Conservation (phyloP, 2,329 filamentous ascomycete species). For the Aspergillus novoparasiticus region DNA sequence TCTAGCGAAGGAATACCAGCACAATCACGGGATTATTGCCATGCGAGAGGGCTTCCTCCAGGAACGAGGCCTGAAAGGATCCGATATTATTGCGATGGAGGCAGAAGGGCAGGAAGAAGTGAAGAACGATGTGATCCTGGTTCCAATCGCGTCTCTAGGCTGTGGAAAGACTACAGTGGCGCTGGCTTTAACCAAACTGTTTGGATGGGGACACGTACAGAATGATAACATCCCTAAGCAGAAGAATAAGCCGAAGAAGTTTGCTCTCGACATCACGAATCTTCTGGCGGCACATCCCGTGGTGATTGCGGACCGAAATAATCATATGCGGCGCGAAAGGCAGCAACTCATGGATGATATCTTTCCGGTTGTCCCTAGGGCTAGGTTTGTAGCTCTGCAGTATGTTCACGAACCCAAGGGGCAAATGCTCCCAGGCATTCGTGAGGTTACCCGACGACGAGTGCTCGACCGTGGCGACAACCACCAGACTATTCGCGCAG, state of each 20-base stretch:
- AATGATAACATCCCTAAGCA: constrained; percentile 93
- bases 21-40: constrained; percentile 93
- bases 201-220: constrained; percentile 89
- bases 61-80: constrained; percentile 80
- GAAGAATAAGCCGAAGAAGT: constrained; percentile 71
- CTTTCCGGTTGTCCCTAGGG: constrained; percentile 59
- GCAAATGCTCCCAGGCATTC: constrained; percentile 68
- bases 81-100: constrained; percentile 80
- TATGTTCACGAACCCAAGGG: constrained; percentile 74
- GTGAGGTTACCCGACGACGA: constrained; percentile 72
- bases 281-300: constrained; percentile 66
- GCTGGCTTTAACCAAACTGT: constrained; percentile 77
- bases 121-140: constrained; percentile 72
- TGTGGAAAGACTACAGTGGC: constrained; percentile 96
- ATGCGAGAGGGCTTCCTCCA: constrained; percentile 85
- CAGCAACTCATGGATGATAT: constrained; percentile 85
- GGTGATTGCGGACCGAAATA: constrained; percentile 92
- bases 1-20: constrained; percentile 71
- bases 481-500: constrained; percentile 93
- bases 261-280: constrained; percentile 70
- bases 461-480: constrained; percentile 89
- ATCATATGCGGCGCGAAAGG: constrained; percentile 84
- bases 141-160: constrained; percentile 88
- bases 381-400: constrained; percentile 80
- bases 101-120: constrained; percentile 57